Conservation (phyloP, 106 monocot species). For the Phalaenopsis equestris region DNA sequence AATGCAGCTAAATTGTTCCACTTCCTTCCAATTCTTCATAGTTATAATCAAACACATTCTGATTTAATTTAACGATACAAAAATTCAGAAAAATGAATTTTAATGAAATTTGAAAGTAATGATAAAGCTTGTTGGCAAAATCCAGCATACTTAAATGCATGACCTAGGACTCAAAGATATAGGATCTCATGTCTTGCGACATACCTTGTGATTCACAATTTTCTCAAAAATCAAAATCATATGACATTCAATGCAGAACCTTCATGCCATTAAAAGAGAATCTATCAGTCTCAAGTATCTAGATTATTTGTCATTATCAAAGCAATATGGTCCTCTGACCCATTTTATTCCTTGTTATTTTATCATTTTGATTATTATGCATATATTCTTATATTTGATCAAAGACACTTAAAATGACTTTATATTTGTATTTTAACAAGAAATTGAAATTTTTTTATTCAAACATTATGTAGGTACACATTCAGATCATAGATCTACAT, state of each 20-base stretch:
- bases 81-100: not conserved
- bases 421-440: not conserved
- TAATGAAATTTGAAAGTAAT: not conserved
- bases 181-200: too few relatives aligned
- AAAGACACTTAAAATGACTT: not conserved
- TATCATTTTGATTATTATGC: not conserved
- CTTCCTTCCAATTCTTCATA: too few relatives aligned
- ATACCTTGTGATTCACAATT: not conserved
- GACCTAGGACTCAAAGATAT: too few relatives aligned
- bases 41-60: too few relatives aligned
- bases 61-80: not conserved
- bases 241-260: not conserved
- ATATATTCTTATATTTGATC: not conserved
- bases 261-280: not conserved
- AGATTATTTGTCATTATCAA: not conserved
- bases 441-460: not conserved
- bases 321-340: not conserved
- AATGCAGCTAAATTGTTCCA: too few relatives aligned
- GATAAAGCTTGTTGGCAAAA: too few relatives aligned
- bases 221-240: not conserved
- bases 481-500: slow-evolving; percentile 50
- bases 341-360: not conserved
- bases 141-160: too few relatives aligned
- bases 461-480: slow-evolving; percentile 53
- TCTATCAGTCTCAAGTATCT: not conserved